A percentile compares a stretch with the other conserved stretches of the same genome.
These are phyloP conservation scores for Babesia caballi DNA, from an alignment of 169 alveolate genomes.

Conservation along the genomic window DNA sequence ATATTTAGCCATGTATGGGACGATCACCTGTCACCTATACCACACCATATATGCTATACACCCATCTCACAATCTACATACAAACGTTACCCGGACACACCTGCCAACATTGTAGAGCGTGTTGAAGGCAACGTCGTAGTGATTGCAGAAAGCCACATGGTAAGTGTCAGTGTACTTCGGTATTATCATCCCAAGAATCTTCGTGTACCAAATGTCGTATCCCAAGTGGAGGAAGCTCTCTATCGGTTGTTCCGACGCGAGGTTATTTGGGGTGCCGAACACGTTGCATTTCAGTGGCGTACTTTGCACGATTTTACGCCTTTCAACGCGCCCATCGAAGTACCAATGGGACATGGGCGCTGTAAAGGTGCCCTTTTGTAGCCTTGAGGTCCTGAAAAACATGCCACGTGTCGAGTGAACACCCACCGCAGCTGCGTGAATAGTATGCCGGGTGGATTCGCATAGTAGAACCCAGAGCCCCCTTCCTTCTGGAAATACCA, in stretches of 20 bases:
- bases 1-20: too few species aligned
- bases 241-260: not conserved
- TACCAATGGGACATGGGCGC: slow-evolving; percentile 50
- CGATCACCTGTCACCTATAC: too few species aligned
- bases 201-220: slow-evolving; percentile 38
- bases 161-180: not conserved
- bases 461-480: slow-evolving; percentile 62
- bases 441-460: slow-evolving; percentile 60
- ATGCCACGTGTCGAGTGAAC: too few species aligned
- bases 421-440: slow-evolving; percentile 58
- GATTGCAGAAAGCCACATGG: slow-evolving; percentile 53
- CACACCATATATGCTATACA: too few species aligned
- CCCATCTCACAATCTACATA: too few species aligned
- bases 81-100: not conserved
- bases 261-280: not conserved
- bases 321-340: not conserved
- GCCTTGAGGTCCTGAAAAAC: slow-evolving; percentile 5
- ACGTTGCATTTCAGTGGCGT: not conserved
- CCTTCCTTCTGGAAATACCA: slow-evolving; percentile 51
- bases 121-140: slow-evolving; percentile 58
- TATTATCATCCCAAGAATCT: not conserved
- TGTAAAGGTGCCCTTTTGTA: not conserved
- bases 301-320: not conserved
- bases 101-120: slow-evolving; percentile 47
- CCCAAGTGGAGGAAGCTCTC: slow-evolving; percentile 49